A percentile compares a stretch with the other conserved stretches of the same genome.
phyloP scores from a whole-genome alignment of 2,329 filamentous ascomycete genomes.

The Tricladium varicosporioides region DNA sequence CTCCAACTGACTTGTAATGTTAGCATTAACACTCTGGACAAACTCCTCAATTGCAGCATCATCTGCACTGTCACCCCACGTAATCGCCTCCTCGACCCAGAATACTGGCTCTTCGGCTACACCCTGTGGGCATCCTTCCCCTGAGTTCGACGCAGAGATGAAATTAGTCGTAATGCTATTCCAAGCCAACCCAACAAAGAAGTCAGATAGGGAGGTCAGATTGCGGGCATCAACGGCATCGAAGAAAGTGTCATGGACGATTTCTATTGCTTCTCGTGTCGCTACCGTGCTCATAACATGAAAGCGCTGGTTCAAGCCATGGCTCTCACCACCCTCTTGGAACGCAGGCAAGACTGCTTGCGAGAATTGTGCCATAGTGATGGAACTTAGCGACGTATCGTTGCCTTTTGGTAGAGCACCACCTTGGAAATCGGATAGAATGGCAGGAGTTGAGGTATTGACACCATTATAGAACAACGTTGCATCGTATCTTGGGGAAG shows the following conservation, averaged over 20 bases:
- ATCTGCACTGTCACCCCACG: constrained; percentile 15
- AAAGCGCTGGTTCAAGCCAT: constrained; percentile 17
- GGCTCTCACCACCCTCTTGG: constrained; percentile 7
- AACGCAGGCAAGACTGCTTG: constrained; percentile 12
- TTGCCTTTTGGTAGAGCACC: constrained; percentile 13
- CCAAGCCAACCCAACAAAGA: constrained; percentile 15
- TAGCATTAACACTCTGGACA: constrained; percentile 11
- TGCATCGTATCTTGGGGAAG: constrained; percentile 8
- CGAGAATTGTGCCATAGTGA: constrained; percentile 13
- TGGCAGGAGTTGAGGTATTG: constrained; percentile 7
- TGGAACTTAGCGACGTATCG: constrained; percentile 4
- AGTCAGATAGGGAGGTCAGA: constrained; percentile 4
- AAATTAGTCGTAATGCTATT: constrained; percentile 18
- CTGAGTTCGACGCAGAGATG: constrained; percentile 8
- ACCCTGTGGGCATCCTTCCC: constrained; percentile 17
- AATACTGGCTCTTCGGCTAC: constrained; percentile 14
- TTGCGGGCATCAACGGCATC: constrained; percentile 8
- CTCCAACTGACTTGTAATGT: constrained; percentile 16
- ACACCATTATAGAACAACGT: constrained; percentile 18
- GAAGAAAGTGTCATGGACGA: constrained; percentile 22
- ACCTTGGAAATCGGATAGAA: constrained; percentile 19
- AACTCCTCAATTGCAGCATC: constrained; percentile 12
- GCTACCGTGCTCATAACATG: constrained; percentile 12
- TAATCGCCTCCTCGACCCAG: constrained; percentile 19
- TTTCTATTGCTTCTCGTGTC: constrained; percentile 15